Percentiles rank a stretch among this genome's conserved stretches.
Evolutionary conservation across 257 asterid species (phyloP).

Genomic region (Solanum chiquidenum): DNA sequence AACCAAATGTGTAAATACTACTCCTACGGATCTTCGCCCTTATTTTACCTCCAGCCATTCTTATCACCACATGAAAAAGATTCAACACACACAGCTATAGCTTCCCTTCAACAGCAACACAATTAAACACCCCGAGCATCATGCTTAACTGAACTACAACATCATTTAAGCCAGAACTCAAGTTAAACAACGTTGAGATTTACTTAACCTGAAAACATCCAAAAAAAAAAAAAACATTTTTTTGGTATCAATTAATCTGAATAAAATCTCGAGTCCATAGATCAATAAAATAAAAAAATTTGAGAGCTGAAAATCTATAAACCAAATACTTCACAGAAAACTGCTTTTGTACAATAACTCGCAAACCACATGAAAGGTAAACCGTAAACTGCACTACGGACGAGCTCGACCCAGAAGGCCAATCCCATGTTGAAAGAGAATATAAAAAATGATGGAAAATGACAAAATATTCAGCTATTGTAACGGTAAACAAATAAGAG

Average conservation of each 20-base stretch:
- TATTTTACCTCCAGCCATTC: constrained; percentile 66
- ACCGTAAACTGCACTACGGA: background rate
- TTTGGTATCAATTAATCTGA: background rate
- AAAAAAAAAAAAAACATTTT: background rate
- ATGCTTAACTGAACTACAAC: constrained; percentile 1
- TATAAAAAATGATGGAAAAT: background rate
- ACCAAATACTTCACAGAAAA: background rate
- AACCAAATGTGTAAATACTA: constrained; percentile 69
- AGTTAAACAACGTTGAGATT: background rate
- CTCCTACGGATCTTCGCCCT: constrained; percentile 77
- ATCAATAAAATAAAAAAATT: background rate
- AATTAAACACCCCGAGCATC: constrained; percentile 25
- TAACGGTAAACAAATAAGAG: background rate
- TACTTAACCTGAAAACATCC: background rate
- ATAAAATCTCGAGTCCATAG: background rate
- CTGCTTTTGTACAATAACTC: background rate
- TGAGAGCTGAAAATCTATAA: background rate
- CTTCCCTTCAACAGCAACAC: constrained; percentile 15
- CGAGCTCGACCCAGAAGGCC: background rate
- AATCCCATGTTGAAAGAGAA: background rate
- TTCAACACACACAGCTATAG: background rate
- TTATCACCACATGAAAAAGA: background rate
- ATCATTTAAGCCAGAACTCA: background rate
- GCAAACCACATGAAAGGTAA: background rate
- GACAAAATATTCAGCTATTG: background rate